Evolutionary conservation across 176 grass and related monocot species (phyloP), one percentile per base, ranked within the genome.

Genomic region (maize (Zea mays)): DNA sequence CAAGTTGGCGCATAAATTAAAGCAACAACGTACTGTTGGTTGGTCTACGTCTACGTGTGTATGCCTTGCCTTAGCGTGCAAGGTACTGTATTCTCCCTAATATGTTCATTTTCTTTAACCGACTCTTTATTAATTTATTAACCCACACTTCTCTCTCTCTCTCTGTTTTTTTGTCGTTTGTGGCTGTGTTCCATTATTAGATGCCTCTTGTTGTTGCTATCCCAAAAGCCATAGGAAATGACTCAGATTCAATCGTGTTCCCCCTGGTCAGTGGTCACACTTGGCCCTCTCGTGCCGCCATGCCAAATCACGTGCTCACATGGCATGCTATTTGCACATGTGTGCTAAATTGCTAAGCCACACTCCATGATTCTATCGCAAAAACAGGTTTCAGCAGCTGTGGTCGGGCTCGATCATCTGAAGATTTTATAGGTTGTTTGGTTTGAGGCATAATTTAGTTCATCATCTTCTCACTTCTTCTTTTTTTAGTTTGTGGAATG

Each of bases 51-150:
- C n/a, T n/a, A n/a, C n/a, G n/a, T n/a, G n/a, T n/a, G n/a, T n/a
- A n/a, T n/a, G 36, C 56, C 51, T 73, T 65, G 70, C 60, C 46
- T 54, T 82, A 73, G 47, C 13, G 60, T 65, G 47, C 69, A 82
- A 73, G 70, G 15, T 35, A 74, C 46, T 44, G n/a, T n/a, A n/a
- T n/a, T n/a, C n/a, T 52, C 8, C n/a, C 40, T 6, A 3, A 3
- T 2, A 38, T 38, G 13, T 6, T 5, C 5, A 0, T 15, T 51
- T 51, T 51, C 15, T 14, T 9, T 47, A 47, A 14, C 4, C 3
- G 4, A n/a, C 11, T 4, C 37, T 16, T 10, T 33, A 12, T 2
- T 9, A 61, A 27, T 6, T 56, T 15, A 3, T 34, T 15, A 15
- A 0, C 48, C n/a, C 11, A 7, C 16, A 0, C 7, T 2, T 7